These are phyloP conservation scores for Xerocomus nothofagi DNA, from an alignment of 1,284 basidiomycete genomes.

Conservation along the genomic window DNA sequence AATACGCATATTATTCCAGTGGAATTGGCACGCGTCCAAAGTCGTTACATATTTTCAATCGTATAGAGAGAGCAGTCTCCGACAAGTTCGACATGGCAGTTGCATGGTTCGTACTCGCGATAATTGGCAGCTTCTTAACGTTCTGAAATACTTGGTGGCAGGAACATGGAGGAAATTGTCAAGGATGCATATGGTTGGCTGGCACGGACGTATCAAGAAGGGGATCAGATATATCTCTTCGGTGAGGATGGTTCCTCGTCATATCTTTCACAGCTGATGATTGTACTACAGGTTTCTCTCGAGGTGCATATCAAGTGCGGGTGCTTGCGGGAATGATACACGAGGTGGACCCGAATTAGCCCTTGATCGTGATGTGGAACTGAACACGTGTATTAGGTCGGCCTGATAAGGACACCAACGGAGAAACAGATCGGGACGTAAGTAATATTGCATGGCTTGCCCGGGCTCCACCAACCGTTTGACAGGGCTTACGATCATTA, in stretches of 20 bases:
- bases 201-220: too few species aligned
- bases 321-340: constrained; percentile 44
- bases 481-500: constrained; percentile 42
- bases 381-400: constrained; percentile 16
- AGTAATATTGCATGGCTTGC: background rate
- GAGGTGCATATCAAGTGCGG: constrained; percentile 48
- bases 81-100: constrained; percentile 29
- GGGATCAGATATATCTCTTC: too few species aligned
- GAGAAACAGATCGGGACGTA: constrained; percentile 29
- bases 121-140: background rate
- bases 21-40: constrained; percentile 39
- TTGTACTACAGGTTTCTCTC: too few species aligned
- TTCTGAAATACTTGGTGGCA: background rate
- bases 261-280: background rate
- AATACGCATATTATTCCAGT: constrained; percentile 39
- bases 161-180: constrained; percentile 32
- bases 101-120: constrained; percentile 22
- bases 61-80: constrained; percentile 18
- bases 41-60: constrained; percentile 18
- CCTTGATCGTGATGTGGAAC: background rate
- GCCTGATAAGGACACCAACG: constrained; percentile 24
- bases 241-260: constrained; percentile 15
- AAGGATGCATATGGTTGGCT: too few species aligned
- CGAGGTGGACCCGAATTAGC: constrained; percentile 24
- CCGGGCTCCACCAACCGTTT: background rate